Evolutionary conservation across 148 eudicot species (phyloP).

Genomic region (Diospyros lotus): DNA sequence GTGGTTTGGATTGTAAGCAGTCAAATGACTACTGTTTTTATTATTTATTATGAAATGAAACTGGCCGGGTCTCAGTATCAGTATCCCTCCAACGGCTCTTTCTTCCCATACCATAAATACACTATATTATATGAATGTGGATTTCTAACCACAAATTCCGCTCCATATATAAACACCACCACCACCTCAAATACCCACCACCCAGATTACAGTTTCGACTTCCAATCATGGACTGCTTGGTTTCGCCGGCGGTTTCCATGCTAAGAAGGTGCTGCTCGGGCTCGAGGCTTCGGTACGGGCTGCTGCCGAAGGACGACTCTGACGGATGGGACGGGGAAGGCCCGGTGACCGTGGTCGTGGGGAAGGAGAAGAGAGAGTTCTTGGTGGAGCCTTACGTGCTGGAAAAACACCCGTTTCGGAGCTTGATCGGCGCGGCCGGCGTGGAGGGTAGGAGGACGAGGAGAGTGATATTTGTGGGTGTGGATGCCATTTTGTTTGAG

Average conservation of each 20-base stretch:
- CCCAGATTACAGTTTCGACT: too few relatives aligned
- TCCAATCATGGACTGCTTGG: not conserved
- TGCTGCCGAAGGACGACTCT: not conserved
- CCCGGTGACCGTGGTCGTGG: not conserved
- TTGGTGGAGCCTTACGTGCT: not conserved
- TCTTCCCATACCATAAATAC: too few relatives aligned
- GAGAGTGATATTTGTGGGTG: conserved; percentile 42
- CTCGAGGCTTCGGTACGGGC: not conserved
- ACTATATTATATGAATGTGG: too few relatives aligned
- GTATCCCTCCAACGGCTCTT: too few relatives aligned
- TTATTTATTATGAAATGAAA: too few relatives aligned
- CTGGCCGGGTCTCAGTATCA: too few relatives aligned
- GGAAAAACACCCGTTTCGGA: not conserved
- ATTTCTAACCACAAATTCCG: too few relatives aligned
- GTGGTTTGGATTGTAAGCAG: too few relatives aligned
- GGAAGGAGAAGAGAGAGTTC: conserved; percentile 1
- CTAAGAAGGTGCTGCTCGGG: not conserved
- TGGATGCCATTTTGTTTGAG: conserved; percentile 58
- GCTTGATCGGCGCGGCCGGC: conserved; percentile 1
- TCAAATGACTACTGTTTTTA: too few relatives aligned
- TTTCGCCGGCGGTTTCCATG: not conserved
- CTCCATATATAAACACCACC: too few relatives aligned
- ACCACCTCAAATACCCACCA: too few relatives aligned
- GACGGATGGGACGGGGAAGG: not conserved
- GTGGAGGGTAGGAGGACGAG: conserved; percentile 11